A percentile compares a stretch with the other conserved stretches of the same genome.
Evolutionary conservation across 192 early-diverging fungal genomes (phyloP).

Genomic region (Coemansia sp.): DNA sequence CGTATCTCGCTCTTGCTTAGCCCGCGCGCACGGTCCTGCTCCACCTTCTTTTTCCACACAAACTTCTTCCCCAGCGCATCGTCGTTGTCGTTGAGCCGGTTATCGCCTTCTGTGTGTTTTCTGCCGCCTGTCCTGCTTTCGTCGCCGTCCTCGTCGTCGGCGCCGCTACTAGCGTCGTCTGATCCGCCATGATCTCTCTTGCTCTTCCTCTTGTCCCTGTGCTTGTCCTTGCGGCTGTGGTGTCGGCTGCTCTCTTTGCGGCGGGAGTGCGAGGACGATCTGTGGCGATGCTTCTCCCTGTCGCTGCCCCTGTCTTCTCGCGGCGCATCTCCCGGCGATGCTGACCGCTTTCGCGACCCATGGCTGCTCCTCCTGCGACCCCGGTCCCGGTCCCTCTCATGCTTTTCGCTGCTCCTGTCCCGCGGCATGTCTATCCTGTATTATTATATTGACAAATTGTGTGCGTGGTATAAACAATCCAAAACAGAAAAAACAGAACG

Average conservation of each 20-base stretch:
- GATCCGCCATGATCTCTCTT: not conserved
- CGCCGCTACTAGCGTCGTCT: not conserved
- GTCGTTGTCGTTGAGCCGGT: constrained; percentile 72
- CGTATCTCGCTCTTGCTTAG: constrained; percentile 60
- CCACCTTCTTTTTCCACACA: constrained; percentile 92
- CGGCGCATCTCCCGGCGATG: not conserved
- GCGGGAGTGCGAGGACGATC: not conserved
- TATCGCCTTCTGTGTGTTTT: constrained; percentile 71
- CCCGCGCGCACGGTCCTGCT: constrained; percentile 74
- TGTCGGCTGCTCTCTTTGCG: constrained; percentile 9
- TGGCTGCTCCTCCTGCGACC: not conserved
- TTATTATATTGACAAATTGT: not conserved
- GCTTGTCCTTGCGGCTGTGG: constrained; percentile 1
- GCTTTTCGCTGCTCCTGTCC: not conserved
- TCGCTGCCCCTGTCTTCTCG: not conserved
- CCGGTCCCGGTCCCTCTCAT: not conserved
- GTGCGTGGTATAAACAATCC: not conserved
- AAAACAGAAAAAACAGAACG: not conserved
- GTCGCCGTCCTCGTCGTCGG: too few species aligned
- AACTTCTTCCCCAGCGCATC: constrained; percentile 81
- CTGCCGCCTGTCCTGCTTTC: not conserved
- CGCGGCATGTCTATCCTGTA: constrained; percentile 4
- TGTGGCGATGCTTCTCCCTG: not conserved
- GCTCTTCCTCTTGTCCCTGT: not conserved
- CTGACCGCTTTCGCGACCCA: constrained; percentile 3